Evolutionary conservation across 257 asterid genomes (phyloP), one percentile per base, ranked within the genome.

Genomic region (Anisodus acutangulus): DNA sequence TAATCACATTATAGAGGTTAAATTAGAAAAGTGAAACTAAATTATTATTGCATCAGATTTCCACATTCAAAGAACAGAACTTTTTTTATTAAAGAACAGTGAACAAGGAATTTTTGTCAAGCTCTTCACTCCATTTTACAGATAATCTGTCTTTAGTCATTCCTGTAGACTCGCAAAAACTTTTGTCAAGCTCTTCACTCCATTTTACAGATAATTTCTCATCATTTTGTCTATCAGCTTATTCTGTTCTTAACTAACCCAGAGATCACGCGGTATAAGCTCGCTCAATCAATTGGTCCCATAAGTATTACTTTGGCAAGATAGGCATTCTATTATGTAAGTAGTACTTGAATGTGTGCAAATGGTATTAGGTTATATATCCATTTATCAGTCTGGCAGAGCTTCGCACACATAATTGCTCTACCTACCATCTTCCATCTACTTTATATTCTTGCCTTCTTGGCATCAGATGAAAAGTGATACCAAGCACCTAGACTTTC

Each of bases 21-120:
- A 68, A 68, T 68, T 15, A 16, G 26, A 68, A 68, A 68, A 68
- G 22, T 6, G 19, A 15, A 68, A 68, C 47, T 31, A 66, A 4
- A 39, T 12, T 39, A 66, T 66, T 12, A 51, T 76, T 76, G 63
- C 47, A 76, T 76, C 63, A 76, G 45, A 22, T 76, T 76, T 41
- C 49, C 80, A n/a, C 57, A 71, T 71, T 9, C 79, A 71, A 71
- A 17, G 57, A n/a, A 43, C 79, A 71, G 4, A 31, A 31, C 4
- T 9, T 1, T 16, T 71, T 71, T 71, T 49, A 22, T 43, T 37
- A 43, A n/a, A 45, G 39, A 31, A 31, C 35, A 76, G 39, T 12
- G 63, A 74, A 49, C 43, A 22, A 3, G 22, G 35, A n/a, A 51
- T 41, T 26, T 49, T 13, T 51, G 22, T 26, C 41, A 51, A 39